Percentiles rank a stretch among this genome's conserved stretches.
These are phyloP conservation scores for Globisporangium paddicum DNA, from an alignment of 352 stramenopile species.

Conservation along the genomic window DNA sequence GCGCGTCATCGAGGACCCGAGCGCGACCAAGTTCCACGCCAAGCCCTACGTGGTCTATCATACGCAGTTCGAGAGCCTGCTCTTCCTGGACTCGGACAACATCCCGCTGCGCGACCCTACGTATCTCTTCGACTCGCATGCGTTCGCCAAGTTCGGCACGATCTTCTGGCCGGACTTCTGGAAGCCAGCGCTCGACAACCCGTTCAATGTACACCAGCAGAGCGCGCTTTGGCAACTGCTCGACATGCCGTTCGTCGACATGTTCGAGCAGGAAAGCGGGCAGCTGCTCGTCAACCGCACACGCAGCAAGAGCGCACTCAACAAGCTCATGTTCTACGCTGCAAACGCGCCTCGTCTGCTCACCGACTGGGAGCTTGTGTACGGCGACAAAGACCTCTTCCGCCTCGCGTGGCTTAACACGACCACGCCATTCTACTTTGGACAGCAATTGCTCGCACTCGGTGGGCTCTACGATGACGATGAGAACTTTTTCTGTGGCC, in stretches of 20 bases:
- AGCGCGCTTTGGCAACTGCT: conserved; percentile 24
- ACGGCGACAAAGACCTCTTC: conserved; percentile 64
- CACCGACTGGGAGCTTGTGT: conserved; percentile 25
- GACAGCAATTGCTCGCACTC: conserved; percentile 31
- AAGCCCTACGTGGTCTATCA: conserved; percentile 24
- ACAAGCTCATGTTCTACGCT: conserved; percentile 41
- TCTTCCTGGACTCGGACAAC: conserved; percentile 32
- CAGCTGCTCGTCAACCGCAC: conserved; percentile 25
- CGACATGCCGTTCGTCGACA: conserved; percentile 27
- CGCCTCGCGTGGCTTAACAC: conserved; percentile 53
- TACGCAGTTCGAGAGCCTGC: conserved; percentile 18
- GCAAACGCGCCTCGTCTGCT: conserved; percentile 34
- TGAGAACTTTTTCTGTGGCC: conserved; percentile 34
- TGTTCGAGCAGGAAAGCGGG: conserved; percentile 35
- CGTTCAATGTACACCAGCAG: conserved; percentile 28
- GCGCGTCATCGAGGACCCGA: conserved; percentile 18
- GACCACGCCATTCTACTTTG: conserved; percentile 41
- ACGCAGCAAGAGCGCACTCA: conserved; percentile 10
- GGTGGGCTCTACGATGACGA: conserved; percentile 33
- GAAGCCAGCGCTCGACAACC: conserved; percentile 14
- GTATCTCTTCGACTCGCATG: conserved; percentile 19
- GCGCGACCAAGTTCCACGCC: conserved; percentile 19
- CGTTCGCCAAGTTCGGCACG: conserved; percentile 17
- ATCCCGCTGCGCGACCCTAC: conserved; percentile 23
- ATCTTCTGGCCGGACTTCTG: conserved; percentile 40